phyloP scores from a whole-genome alignment of 345 rosid species.

The Raphanus raphanistrum region DNA sequence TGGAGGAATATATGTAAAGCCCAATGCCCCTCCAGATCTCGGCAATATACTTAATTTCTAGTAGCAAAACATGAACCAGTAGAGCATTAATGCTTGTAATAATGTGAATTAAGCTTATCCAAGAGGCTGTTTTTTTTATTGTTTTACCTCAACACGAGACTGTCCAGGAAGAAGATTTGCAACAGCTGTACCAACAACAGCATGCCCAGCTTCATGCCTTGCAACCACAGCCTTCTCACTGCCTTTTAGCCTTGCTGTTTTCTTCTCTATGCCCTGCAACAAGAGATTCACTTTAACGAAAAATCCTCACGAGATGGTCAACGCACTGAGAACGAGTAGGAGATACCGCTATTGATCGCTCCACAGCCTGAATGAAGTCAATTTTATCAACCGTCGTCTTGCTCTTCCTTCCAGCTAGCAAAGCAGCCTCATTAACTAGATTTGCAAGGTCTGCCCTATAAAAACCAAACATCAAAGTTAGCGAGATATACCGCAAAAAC shows the following conservation, averaged over 20 bases:
- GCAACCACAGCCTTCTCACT: slow-evolving; percentile 94
- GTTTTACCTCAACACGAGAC: slow-evolving; percentile 81
- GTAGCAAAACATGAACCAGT: slow-evolving; percentile 16
- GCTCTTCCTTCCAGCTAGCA: slow-evolving; percentile 87
- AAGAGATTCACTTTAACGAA: neutral
- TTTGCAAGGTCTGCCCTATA: slow-evolving; percentile 98
- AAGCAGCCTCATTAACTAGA: slow-evolving; percentile 95
- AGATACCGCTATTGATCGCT: slow-evolving; percentile 86
- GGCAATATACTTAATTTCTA: slow-evolving; percentile 98
- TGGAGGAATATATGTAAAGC: slow-evolving; percentile 86
- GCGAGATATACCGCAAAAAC: neutral
- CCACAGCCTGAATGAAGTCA: slow-evolving; percentile 92
- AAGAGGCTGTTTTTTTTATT: neutral
- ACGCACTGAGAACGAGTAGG: slow-evolving; percentile 5
- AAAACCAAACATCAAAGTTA: slow-evolving; percentile 17
- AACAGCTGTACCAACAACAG: slow-evolving; percentile 91
- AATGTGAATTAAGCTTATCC: neutral
- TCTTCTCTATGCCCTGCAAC: slow-evolving; percentile 91
- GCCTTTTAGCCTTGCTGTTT: slow-evolving; percentile 81
- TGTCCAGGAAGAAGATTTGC: slow-evolving; percentile 88
- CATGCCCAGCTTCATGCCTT: slow-evolving; percentile 98
- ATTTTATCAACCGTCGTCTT: slow-evolving; percentile 69
- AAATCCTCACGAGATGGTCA: neutral
- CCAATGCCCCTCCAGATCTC: slow-evolving; percentile 94
- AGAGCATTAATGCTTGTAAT: neutral